Percentiles rank a stretch among this genome's conserved stretches.
These are phyloP conservation scores for Arthrinium phaeospermum DNA, from an alignment of 2,329 filamentous ascomycete genomes.

Conservation along the genomic window DNA sequence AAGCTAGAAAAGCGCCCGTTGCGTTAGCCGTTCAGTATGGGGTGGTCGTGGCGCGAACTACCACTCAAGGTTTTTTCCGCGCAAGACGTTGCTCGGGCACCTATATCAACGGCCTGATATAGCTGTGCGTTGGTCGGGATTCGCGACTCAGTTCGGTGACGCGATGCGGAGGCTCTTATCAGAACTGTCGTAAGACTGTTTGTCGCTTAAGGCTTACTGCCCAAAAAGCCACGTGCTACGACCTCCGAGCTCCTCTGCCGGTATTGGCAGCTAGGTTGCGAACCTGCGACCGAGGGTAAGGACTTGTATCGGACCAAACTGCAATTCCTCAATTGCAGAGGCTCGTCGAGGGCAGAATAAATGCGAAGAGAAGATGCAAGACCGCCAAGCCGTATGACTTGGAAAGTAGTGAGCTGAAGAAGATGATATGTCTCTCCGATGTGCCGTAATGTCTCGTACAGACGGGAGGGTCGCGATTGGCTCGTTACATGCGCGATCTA, in stretches of 20 bases:
- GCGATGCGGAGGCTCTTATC: background rate
- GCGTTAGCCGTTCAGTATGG: background rate
- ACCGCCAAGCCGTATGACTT: background rate
- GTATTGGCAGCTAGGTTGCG: background rate
- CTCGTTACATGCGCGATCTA: background rate
- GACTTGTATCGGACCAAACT: background rate
- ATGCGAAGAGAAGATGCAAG: background rate
- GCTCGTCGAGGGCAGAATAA: background rate
- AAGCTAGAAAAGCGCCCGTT: background rate
- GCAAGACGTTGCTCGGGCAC: background rate
- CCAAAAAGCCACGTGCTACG: background rate
- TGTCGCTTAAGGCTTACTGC: background rate
- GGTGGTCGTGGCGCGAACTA: conserved; percentile 4
- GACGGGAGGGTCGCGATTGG: background rate
- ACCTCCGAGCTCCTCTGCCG: background rate
- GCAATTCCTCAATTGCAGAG: background rate
- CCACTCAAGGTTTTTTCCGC: background rate
- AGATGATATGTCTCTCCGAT: background rate
- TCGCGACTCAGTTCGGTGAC: background rate
- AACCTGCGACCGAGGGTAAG: background rate
- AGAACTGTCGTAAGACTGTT: background rate
- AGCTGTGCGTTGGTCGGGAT: background rate
- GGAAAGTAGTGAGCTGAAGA: background rate
- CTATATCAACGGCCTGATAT: conserved; percentile 13
- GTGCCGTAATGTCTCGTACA: background rate